Evolutionary conservation across 2,329 filamentous ascomycete species (phyloP).

Genomic region (Aspergillus nomiae): DNA sequence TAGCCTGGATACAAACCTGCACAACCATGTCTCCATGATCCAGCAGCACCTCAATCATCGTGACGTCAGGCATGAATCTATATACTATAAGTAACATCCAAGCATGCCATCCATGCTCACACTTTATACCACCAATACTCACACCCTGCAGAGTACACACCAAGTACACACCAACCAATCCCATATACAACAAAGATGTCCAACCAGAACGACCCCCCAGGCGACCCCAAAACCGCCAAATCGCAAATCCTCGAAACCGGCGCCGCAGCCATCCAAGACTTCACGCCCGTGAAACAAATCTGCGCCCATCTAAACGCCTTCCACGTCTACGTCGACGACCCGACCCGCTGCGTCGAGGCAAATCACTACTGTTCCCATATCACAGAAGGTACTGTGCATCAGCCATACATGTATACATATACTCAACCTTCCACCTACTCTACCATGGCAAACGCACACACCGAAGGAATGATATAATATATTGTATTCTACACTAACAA

Average conservation of each 20-base stretch:
- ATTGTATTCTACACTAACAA: too few species aligned
- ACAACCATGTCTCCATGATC: neutral
- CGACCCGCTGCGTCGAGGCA: constrained; percentile 68
- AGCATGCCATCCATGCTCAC: neutral
- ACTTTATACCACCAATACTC: too few species aligned
- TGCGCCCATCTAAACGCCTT: constrained; percentile 88
- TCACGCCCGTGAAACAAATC: constrained; percentile 71
- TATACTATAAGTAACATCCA: neutral
- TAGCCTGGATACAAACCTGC: neutral
- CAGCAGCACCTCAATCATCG: constrained; percentile 22
- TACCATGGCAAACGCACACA: neutral
- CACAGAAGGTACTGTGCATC: constrained; percentile 54
- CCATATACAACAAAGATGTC: neutral
- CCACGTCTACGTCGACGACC: constrained; percentile 76
- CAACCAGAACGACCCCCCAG: constrained; percentile 24
- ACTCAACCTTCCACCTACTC: neutral
- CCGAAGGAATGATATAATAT: too few species aligned
- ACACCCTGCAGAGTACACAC: too few species aligned
- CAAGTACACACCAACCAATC: neutral
- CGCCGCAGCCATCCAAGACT: constrained; percentile 47
- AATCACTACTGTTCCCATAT: constrained; percentile 86
- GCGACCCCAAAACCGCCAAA: constrained; percentile 36
- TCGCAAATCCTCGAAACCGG: constrained; percentile 42
- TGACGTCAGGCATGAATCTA: constrained; percentile 31
- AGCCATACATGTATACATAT: neutral